Evolutionary conservation across 2,329 filamentous ascomycete species (phyloP).

Genomic region (Paecilomyces variotii): DNA sequence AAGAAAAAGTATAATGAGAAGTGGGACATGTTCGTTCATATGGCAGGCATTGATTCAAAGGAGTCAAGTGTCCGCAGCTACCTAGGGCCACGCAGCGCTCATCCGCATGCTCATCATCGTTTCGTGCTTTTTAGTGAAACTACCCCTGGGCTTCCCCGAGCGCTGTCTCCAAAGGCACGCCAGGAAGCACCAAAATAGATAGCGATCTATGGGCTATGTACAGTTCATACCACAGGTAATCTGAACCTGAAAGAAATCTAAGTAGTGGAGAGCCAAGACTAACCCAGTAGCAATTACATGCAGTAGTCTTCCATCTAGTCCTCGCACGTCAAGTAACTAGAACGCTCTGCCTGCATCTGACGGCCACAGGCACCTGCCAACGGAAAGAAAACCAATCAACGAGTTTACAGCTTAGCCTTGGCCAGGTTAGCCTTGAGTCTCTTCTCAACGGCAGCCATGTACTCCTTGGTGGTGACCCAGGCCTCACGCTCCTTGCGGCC

Average conservation of each 20-base stretch:
- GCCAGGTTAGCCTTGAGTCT: conserved; percentile 67
- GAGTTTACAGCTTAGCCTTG: conserved; percentile 26
- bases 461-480: conserved; percentile 88
- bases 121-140: neutral
- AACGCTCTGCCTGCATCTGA: neutral
- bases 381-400: conserved; percentile 1
- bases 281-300: neutral
- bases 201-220: neutral
- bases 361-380: neutral
- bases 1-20: neutral
- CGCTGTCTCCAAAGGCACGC: neutral
- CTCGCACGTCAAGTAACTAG: neutral
- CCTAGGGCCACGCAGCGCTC: neutral
- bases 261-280: neutral
- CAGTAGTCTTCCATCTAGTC: neutral
- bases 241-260: neutral
- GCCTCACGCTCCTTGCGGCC: conserved; percentile 76
- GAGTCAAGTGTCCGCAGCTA: neutral
- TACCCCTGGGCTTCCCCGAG: neutral
- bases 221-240: neutral
- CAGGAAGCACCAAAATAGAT: neutral
- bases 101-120: neutral
- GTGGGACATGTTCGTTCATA: neutral
- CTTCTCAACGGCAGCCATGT: conserved; percentile 86
- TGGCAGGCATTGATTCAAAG: neutral